Percentiles rank a stretch among this genome's conserved stretches.
These are phyloP conservation scores for Pholiota molesta DNA, from an alignment of 768 basidiomycete genomes.

Conservation along the genomic window DNA sequence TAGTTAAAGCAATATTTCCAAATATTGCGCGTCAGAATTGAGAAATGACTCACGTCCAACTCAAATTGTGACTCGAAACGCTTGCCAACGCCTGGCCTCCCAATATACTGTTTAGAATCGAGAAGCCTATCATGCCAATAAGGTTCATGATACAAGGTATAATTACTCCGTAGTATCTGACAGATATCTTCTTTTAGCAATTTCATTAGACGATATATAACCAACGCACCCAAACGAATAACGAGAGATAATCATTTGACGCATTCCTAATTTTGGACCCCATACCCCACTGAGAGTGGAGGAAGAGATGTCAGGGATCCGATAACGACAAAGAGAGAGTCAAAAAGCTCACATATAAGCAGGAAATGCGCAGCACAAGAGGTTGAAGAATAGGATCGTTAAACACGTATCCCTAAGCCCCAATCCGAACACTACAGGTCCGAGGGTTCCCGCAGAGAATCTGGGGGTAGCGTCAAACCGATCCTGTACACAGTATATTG, in stretches of 20 bases:
- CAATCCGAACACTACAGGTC: slow-evolving; percentile 61
- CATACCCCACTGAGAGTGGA: slow-evolving; percentile 47
- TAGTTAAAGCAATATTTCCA: not conserved
- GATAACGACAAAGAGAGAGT: not conserved
- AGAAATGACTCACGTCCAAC: slow-evolving; percentile 41
- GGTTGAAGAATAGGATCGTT: slow-evolving; percentile 68
- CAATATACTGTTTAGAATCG: slow-evolving; percentile 71
- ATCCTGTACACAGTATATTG: not conserved
- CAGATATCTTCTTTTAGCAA: slow-evolving; percentile 1
- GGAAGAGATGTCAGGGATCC: not conserved
- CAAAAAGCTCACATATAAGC: slow-evolving; percentile 56
- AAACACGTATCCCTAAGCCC: slow-evolving; percentile 65
- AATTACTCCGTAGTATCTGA: slow-evolving; percentile 57
- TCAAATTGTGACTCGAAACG: slow-evolving; percentile 41
- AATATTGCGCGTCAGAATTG: not conserved
- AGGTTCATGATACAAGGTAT: slow-evolving; percentile 63
- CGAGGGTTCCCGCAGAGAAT: slow-evolving; percentile 70
- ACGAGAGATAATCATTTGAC: slow-evolving; percentile 79
- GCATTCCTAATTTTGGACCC: slow-evolving; percentile 83
- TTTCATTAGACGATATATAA: not conserved
- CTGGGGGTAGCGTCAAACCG: slow-evolving; percentile 28
- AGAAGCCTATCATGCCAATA: slow-evolving; percentile 66
- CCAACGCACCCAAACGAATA: slow-evolving; percentile 39
- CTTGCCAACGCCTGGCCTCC: slow-evolving; percentile 60
- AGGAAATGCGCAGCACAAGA: slow-evolving; percentile 59